phyloP scores from a whole-genome alignment of 139 green algal genomes.

The Mychonastes homosphaera region DNA sequence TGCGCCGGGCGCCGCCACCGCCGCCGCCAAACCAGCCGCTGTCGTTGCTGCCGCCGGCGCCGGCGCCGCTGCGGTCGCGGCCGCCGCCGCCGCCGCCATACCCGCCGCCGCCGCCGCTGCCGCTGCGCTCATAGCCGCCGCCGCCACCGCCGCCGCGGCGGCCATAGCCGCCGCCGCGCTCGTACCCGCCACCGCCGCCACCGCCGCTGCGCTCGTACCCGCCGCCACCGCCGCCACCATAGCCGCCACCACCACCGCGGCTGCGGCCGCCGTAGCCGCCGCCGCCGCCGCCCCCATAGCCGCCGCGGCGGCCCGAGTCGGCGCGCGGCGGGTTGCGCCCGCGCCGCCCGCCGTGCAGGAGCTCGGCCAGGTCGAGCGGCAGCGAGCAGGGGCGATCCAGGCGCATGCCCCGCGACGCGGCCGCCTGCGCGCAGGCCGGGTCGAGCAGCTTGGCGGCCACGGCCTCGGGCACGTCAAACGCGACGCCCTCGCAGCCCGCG shows the following conservation, averaged over 20 bases:
- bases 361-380: slow-evolving; percentile 28
- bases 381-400: slow-evolving; percentile 27
- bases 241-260: background rate
- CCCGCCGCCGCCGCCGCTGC: background rate
- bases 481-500: slow-evolving; percentile 33
- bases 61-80: background rate
- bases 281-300: slow-evolving; percentile 1
- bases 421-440: background rate
- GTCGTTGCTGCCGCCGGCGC: background rate
- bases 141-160: slow-evolving; percentile 6
- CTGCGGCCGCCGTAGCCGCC: slow-evolving; percentile 8
- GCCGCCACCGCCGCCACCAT: background rate
- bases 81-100: background rate
- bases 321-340: background rate
- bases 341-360: slow-evolving; percentile 8
- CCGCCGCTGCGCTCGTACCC: background rate
- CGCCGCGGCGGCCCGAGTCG: background rate
- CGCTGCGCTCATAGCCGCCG: no score
- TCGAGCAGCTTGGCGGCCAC: slow-evolving; percentile 3
- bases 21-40: background rate
- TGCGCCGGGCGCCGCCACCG: background rate
- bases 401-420: slow-evolving; percentile 9
- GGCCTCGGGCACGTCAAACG: slow-evolving; percentile 71
- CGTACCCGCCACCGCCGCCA: background rate
- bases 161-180: background rate